Conservation (phyloP, 768 basidiomycete species). For the Lactarius deliciosus region DNA sequence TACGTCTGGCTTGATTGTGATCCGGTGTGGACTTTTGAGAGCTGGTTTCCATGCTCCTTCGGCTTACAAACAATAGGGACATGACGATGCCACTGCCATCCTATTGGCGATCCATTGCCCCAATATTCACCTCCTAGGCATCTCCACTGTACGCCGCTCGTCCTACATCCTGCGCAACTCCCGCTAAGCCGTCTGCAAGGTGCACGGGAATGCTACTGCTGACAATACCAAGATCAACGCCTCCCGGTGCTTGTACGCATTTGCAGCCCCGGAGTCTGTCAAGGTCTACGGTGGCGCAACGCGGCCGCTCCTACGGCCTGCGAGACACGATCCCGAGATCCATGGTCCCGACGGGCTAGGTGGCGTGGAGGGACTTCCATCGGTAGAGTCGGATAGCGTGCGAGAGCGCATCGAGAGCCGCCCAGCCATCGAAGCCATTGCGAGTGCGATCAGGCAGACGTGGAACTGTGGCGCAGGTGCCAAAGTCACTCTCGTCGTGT, state of each 20-base stretch:
- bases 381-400: constrained; percentile 48
- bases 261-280: constrained; percentile 57
- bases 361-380: constrained; percentile 76
- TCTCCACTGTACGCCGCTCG: constrained; percentile 68
- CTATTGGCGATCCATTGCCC: constrained; percentile 68
- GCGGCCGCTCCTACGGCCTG: constrained; percentile 63
- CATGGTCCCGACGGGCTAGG: constrained; percentile 83
- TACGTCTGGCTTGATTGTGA: constrained; percentile 40
- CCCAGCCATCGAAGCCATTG: constrained; percentile 69
- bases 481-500: constrained; percentile 70
- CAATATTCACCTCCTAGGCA: constrained; percentile 67
- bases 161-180: constrained; percentile 2
- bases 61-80: constrained; percentile 52
- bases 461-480: constrained; percentile 60
- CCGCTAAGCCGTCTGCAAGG: constrained; percentile 42
- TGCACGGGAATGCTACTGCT: constrained; percentile 74
- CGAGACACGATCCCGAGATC: constrained; percentile 70
- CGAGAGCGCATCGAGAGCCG: constrained; percentile 50
- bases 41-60: neutral
- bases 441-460: constrained; percentile 47
- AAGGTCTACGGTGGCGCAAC: constrained; percentile 68
- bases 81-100: constrained; percentile 87
- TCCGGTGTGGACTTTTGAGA: constrained; percentile 32
- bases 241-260: constrained; percentile 72
- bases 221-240: constrained; percentile 69